A percentile compares a stretch with the other conserved stretches of the same genome.
phyloP scores from a whole-genome alignment of 2,329 filamentous ascomycete genomes.

The Exutisphaerella laricina region DNA sequence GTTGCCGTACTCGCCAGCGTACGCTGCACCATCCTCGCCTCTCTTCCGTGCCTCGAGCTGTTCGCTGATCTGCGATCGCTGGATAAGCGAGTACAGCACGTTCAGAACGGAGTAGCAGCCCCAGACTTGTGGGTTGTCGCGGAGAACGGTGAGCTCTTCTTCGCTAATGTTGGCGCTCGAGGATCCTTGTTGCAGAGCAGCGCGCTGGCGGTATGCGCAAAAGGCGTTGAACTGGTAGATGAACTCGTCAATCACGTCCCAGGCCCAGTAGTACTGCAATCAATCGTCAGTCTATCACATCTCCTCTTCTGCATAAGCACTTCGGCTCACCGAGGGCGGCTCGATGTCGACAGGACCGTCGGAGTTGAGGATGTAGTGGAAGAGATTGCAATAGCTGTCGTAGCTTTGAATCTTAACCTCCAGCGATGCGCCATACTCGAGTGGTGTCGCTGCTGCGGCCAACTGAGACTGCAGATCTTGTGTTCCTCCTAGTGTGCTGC shows the following conservation, averaged over 20 bases:
- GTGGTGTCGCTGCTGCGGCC: constrained; percentile 82
- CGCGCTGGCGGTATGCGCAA: constrained; percentile 89
- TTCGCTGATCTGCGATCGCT: constrained; percentile 96
- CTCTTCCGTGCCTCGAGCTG: constrained; percentile 93
- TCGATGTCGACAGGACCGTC: constrained; percentile 98
- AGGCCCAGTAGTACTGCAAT: constrained; percentile 91
- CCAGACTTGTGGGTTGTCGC: constrained; percentile 98
- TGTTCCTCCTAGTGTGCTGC: constrained; percentile 57
- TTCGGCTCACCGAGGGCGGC: constrained; percentile 75
- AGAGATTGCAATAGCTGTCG: constrained; percentile 98
- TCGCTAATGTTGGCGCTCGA: constrained; percentile 60
- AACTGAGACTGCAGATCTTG: constrained; percentile 93
- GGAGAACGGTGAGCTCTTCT: constrained; percentile 85
- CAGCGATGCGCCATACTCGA: constrained; percentile 92
- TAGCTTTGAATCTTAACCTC: constrained; percentile 99
- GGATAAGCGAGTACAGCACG: constrained; percentile 97
- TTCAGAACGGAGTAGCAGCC: constrained; percentile 99
- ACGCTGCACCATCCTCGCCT: constrained; percentile 78
- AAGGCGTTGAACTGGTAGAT: constrained; percentile 99
- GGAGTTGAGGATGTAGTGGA: constrained; percentile 98
- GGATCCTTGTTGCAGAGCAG: constrained; percentile 59
- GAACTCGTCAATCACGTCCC: constrained; percentile 99
- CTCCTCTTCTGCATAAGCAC: background rate
- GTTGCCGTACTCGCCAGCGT: constrained; percentile 91
- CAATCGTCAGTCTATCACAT: constrained; percentile 5